Evolutionary conservation across 2,329 filamentous ascomycete species (phyloP), one percentile per base, ranked within the genome.

Genomic region (Colletotrichum siamense): DNA sequence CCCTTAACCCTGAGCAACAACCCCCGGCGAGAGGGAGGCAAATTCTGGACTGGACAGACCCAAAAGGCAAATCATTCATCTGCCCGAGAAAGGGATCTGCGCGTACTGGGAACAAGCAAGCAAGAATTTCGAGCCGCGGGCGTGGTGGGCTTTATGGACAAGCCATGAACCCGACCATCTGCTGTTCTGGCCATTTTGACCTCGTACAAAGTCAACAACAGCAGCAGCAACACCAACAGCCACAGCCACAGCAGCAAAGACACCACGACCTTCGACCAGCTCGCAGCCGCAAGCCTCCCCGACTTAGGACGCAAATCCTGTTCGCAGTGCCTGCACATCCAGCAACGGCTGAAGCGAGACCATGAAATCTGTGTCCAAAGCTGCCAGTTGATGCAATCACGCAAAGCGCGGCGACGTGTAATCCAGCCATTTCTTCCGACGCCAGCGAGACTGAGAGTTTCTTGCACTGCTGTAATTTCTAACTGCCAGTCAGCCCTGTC

Each of bases 141-240:
- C 18, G 28, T 24, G 32, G 61, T 62, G 15, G 26, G 28, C 30
- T 44, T 59, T 59, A 49, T 36, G 59, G 59, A 76, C n/a, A 74
- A 69, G 74, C 70, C 68, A 76, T 74, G 71, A 76, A 32, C 74
- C 74, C 64, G 28, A 65, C 61, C 28, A 30, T 59, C 13, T 36
- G 32, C 30, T 44, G 36, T 62, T 39, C 34, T 66, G 22, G n/a
- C 52, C 80, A 71, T 81, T 84, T 76, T 80, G 81, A 79, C 82
- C 82, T 73, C 44, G 63, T 70, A 70, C 68, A 57, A 66, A 66
- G 32, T 44, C 57, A 62, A 15, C 34, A 55, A 67, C 65, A 57
- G 26, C 73, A 26, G 13, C 68, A 49, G 34, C 59, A 79, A 39
- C 77, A 70, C 64, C 62, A 34, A 30, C 73, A 26, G 13, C 55